A percentile compares a stretch with the other conserved stretches of the same genome.
Conservation (phyloP, 176 grass and related monocot species). For the Carex scoparia region DNA sequence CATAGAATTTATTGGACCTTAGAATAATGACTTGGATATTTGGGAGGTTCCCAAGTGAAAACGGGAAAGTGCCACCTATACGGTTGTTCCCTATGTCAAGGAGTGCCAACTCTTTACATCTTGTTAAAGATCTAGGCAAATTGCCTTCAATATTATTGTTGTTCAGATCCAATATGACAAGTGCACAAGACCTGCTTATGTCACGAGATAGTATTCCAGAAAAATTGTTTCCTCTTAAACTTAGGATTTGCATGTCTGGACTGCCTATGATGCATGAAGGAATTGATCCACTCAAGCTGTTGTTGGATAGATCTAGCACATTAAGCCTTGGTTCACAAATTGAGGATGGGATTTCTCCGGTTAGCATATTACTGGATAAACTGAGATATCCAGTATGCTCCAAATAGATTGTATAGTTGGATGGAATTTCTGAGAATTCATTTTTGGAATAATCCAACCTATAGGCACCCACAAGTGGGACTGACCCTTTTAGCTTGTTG, state of each 20-base stretch:
- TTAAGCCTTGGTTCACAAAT: neutral
- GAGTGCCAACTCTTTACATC: too few species aligned
- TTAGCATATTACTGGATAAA: slow-evolving; percentile 28
- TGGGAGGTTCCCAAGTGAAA: too few species aligned
- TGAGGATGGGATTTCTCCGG: neutral
- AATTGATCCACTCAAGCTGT: slow-evolving; percentile 23
- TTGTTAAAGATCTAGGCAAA: too few species aligned
- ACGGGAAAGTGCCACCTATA: too few species aligned
- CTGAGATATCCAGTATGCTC: fast-evolving
- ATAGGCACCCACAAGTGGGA: neutral
- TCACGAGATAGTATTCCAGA: neutral
- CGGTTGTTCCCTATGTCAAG: too few species aligned
- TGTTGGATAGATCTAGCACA: slow-evolving; percentile 9
- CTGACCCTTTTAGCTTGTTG: neutral
- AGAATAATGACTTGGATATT: too few species aligned
- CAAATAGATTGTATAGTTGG: neutral
- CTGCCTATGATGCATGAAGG: neutral
- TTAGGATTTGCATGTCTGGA: neutral
- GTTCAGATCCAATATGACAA: slow-evolving; percentile 23
- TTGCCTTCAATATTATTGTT: neutral
- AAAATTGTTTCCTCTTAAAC: slow-evolving; percentile 28
- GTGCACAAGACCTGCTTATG: neutral
- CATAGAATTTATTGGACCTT: too few species aligned
- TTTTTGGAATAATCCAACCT: neutral
- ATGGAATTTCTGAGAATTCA: neutral